Evolutionary conservation across 1,284 basidiomycete genomes (phyloP).

Genomic region (Ustilago sp.): DNA sequence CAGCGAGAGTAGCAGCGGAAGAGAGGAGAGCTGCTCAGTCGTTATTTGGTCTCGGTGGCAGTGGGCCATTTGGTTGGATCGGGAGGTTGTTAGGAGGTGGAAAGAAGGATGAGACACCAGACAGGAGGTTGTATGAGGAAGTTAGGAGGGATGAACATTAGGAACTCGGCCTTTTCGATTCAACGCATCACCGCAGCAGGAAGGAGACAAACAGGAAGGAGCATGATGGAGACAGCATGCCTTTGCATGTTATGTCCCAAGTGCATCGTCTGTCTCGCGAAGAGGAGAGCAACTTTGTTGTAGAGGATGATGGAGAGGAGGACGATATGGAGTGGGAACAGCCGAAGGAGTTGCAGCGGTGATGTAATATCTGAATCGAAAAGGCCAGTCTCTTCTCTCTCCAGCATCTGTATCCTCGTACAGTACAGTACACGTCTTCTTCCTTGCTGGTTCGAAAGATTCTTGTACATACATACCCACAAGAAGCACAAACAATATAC

Average conservation of each 20-base stretch:
- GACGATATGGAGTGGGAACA: slow-evolving; percentile 42
- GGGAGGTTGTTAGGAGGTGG: slow-evolving; percentile 32
- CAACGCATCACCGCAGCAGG: not conserved
- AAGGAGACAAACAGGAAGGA: not conserved
- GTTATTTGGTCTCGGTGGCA: slow-evolving; percentile 68
- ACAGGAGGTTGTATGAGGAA: slow-evolving; percentile 51
- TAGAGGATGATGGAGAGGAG: slow-evolving; percentile 24
- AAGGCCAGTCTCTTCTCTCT: slow-evolving; percentile 15
- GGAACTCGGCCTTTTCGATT: slow-evolving; percentile 50
- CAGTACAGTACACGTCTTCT: not conserved
- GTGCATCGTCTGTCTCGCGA: not conserved
- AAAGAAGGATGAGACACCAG: slow-evolving; percentile 24
- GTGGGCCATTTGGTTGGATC: slow-evolving; percentile 21
- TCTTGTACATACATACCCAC: not conserved
- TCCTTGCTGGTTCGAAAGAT: not conserved
- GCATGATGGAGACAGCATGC: slow-evolving; percentile 12
- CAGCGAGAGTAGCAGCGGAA: slow-evolving; percentile 52
- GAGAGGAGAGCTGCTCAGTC: slow-evolving; percentile 74
- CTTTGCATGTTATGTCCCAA: slow-evolving; percentile 9
- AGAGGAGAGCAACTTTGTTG: slow-evolving; percentile 6
- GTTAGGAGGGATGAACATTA: slow-evolving; percentile 57
- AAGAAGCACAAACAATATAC: not conserved
- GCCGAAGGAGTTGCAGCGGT: not conserved
- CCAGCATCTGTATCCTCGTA: not conserved
- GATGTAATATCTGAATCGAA: slow-evolving; percentile 8